Percentiles rank a stretch among this genome's conserved stretches.
Evolutionary conservation across 2,329 filamentous ascomycete species (phyloP).

Genomic region (Clathrospora elynae): DNA sequence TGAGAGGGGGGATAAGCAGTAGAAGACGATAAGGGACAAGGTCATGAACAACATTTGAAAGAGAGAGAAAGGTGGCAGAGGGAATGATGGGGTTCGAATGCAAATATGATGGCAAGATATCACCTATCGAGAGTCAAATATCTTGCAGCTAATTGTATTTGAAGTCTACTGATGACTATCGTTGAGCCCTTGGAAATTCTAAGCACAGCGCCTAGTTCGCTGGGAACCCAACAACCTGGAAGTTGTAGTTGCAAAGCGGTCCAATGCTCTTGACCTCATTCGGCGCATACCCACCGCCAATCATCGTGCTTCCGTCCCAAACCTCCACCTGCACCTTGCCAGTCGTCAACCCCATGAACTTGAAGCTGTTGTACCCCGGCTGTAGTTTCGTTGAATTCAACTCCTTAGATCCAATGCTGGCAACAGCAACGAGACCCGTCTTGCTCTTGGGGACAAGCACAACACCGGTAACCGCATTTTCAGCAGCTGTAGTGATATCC

Average conservation of each 20-base stretch:
- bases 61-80: neutral
- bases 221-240: slow-evolving; percentile 6
- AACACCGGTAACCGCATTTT: slow-evolving; percentile 20
- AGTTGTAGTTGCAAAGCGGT: slow-evolving; percentile 26
- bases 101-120: neutral
- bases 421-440: slow-evolving; percentile 26
- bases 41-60: neutral
- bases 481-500: slow-evolving; percentile 12
- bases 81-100: neutral
- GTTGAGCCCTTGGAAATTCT: too few species aligned
- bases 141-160: too few species aligned
- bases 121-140: too few species aligned
- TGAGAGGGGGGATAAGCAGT: slow-evolving; percentile 22
- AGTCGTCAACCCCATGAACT: slow-evolving; percentile 19
- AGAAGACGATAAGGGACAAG: neutral
- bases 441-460: slow-evolving; percentile 21
- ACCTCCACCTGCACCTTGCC: slow-evolving; percentile 36
- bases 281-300: slow-evolving; percentile 24
- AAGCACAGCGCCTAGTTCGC: too few species aligned
- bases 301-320: slow-evolving; percentile 30
- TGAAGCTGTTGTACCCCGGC: slow-evolving; percentile 30
- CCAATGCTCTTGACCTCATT: slow-evolving; percentile 12
- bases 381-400: slow-evolving; percentile 15
- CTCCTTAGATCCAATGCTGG: slow-evolving; percentile 28
- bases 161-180: too few species aligned